Conservation (phyloP, 1,284 basidiomycete species). For the Cutaneotrichosporon cutaneum region DNA sequence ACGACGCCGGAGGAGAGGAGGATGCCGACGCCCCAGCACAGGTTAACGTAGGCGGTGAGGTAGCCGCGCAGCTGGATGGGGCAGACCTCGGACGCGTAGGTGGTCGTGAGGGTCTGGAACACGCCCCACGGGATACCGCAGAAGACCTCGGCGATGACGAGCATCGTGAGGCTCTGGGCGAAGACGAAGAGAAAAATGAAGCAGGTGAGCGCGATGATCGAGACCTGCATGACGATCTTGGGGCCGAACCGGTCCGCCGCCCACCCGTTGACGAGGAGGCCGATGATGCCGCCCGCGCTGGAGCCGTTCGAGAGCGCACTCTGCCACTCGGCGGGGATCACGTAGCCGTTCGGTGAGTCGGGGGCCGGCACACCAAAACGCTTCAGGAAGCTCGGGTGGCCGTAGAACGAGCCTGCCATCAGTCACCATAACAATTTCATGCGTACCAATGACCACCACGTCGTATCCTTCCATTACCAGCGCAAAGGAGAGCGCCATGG, state of each 20-base stretch:
- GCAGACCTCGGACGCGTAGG: conserved; percentile 54
- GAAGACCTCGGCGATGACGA: conserved; percentile 30
- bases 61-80: conserved; percentile 50
- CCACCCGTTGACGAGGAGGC: conserved; percentile 29
- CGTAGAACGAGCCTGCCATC: conserved; percentile 42
- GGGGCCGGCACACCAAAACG: conserved; percentile 30
- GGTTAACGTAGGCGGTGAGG: conserved; percentile 52
- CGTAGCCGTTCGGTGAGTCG: not conserved
- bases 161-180: conserved; percentile 25
- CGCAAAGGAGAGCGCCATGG: conserved; percentile 47
- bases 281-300: conserved; percentile 22
- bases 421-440: no score
- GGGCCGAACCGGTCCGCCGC: conserved; percentile 31
- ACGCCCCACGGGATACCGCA: conserved; percentile 37
- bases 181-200: conserved; percentile 51
- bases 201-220: conserved; percentile 38
- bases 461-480: conserved; percentile 26
- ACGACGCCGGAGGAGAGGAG: conserved; percentile 53
- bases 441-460: not conserved
- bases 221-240: conserved; percentile 34
- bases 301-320: conserved; percentile 29
- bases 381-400: conserved; percentile 44
- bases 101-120: conserved; percentile 25
- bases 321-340: conserved; percentile 30
- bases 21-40: conserved; percentile 47